Evolutionary conservation across 2,329 filamentous ascomycete genomes (phyloP).

Genomic region (Parastagonospora nodorum): DNA sequence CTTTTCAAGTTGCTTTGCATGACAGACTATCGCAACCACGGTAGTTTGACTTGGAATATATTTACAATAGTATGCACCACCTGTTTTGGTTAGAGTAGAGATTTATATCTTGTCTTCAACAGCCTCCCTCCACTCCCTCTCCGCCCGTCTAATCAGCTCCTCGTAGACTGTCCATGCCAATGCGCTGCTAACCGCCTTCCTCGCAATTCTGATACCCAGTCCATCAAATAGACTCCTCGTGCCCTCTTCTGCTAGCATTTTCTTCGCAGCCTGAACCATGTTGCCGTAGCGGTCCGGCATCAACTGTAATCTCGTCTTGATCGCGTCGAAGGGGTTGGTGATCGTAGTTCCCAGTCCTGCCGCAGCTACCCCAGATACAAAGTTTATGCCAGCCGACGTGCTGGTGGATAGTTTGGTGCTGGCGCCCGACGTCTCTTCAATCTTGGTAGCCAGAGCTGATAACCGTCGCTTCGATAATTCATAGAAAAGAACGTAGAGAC

Average conservation of each 20-base stretch:
- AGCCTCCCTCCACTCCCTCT: constrained; percentile 47
- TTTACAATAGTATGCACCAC: too few relatives aligned
- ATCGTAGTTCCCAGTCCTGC: constrained; percentile 83
- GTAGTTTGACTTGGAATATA: too few relatives aligned
- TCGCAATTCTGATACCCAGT: constrained; percentile 80
- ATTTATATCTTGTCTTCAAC: constrained; percentile 25
- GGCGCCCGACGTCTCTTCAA: constrained; percentile 34
- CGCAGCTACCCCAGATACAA: constrained; percentile 78
- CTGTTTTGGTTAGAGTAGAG: too few relatives aligned
- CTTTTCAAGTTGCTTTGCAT: not conserved
- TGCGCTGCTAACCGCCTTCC: constrained; percentile 93
- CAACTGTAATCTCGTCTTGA: constrained; percentile 93
- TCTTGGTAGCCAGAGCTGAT: constrained; percentile 34
- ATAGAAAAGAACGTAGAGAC: constrained; percentile 92
- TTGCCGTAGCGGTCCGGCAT: constrained; percentile 84
- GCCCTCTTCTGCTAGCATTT: constrained; percentile 84
- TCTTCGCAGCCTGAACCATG: constrained; percentile 73
- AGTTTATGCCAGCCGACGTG: constrained; percentile 75
- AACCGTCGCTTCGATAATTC: constrained; percentile 77
- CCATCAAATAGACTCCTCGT: constrained; percentile 82
- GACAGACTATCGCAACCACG: too few relatives aligned
- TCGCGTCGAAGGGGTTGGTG: constrained; percentile 95
- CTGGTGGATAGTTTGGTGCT: constrained; percentile 27
- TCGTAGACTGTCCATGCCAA: constrained; percentile 98
- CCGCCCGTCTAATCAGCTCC: constrained; percentile 79